These are phyloP conservation scores for Iris macrosiphon DNA, from an alignment of 106 monocot species.

Conservation along the genomic window DNA sequence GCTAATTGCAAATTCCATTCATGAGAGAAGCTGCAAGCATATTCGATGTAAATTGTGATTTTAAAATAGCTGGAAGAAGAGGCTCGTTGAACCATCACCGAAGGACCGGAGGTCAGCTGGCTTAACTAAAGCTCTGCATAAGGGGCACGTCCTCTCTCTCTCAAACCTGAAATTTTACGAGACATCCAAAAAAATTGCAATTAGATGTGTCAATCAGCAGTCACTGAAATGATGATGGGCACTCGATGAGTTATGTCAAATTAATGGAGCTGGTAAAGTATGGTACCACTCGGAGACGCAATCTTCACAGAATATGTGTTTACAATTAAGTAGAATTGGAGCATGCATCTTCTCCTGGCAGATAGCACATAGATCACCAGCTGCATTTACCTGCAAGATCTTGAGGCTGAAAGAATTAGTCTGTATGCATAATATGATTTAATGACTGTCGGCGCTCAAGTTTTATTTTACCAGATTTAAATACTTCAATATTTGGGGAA, in stretches of 20 bases:
- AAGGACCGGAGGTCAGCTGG: conserved; percentile 82
- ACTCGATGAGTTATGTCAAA: neutral
- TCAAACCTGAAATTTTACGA: conserved; percentile 95
- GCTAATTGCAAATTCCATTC: too few relatives aligned
- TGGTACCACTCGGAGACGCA: conserved; percentile 91
- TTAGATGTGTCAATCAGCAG: too few relatives aligned
- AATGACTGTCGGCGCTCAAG: too few relatives aligned
- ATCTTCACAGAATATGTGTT: conserved; percentile 96
- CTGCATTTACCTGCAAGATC: conserved; percentile 59
- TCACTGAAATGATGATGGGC: neutral
- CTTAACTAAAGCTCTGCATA: conserved; percentile 87
- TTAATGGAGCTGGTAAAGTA: too few relatives aligned
- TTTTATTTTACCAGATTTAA: too few relatives aligned
- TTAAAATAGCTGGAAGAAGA: conserved; percentile 89
- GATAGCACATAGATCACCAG: conserved; percentile 91
- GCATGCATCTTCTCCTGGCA: conserved; percentile 95
- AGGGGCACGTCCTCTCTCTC: conserved; percentile 84
- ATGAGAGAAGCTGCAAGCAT: too few relatives aligned
- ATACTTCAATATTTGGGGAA: too few relatives aligned
- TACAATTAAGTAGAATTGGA: conserved; percentile 83
- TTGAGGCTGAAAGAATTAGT: too few relatives aligned
- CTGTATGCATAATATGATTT: too few relatives aligned
- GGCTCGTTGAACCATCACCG: conserved; percentile 88
- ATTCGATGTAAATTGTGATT: too few relatives aligned
- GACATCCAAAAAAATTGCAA: too few relatives aligned